Conservation (phyloP, 345 rosid species). For the Linum usitatissimum region DNA sequence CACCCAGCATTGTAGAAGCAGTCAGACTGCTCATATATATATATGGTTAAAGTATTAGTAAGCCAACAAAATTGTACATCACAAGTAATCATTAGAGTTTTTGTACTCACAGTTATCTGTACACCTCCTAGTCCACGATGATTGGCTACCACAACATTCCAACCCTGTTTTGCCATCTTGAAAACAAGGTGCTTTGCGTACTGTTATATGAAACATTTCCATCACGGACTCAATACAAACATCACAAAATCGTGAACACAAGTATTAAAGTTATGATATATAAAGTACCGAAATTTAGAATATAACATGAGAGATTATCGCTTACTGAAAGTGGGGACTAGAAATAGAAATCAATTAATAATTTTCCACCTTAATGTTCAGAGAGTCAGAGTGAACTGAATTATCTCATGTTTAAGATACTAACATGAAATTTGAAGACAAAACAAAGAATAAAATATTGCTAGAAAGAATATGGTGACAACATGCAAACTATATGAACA, state of each 20-base stretch:
- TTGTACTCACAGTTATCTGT: conserved; percentile 27
- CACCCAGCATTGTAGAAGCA: conserved; percentile 39
- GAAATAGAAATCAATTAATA: not conserved
- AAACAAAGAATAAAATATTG: too few relatives aligned
- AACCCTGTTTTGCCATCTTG: conserved; percentile 20
- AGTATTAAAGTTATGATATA: not conserved
- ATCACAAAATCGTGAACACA: not conserved
- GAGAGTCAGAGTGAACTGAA: not conserved
- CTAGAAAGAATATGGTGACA: too few relatives aligned
- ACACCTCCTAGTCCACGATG: conserved; percentile 37
- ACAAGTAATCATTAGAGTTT: not conserved
- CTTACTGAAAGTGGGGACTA: not conserved
- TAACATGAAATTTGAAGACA: not conserved
- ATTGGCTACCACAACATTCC: conserved; percentile 35
- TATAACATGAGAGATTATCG: not conserved
- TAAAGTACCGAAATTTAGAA: not conserved
- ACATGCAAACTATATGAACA: not conserved
- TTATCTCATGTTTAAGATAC: not conserved
- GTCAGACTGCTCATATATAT: conserved; percentile 30
- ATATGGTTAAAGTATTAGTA: conserved; percentile 9
- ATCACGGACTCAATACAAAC: not conserved
- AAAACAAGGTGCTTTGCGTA: conserved; percentile 30
- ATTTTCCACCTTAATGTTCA: not conserved
- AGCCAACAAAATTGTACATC: conserved; percentile 9
- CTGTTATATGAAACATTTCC: conserved; percentile 12